Evolutionary conservation across 2,329 filamentous ascomycete species (phyloP).

Genomic region (Pseudogymnoascus sp.): DNA sequence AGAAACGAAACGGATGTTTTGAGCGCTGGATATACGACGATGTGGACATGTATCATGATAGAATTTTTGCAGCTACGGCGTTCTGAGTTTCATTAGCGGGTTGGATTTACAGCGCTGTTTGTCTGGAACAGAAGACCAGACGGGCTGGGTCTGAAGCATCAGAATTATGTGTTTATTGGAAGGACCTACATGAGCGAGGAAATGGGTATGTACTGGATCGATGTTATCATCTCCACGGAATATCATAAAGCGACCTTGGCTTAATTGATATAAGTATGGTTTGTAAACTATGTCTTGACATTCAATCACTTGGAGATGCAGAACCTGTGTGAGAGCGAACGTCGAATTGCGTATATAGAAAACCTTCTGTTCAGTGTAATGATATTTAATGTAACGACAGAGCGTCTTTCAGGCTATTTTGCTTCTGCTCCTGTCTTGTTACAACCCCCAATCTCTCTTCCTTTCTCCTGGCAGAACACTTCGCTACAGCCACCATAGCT

Average conservation of each 20-base stretch:
- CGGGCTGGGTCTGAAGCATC: not conserved
- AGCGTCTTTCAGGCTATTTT: not conserved
- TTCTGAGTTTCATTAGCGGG: not conserved
- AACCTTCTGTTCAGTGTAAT: not conserved
- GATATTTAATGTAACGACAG: not conserved
- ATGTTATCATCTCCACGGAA: not conserved
- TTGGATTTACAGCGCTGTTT: conserved; percentile 1
- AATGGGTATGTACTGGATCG: not conserved
- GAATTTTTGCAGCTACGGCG: not conserved
- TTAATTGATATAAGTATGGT: not conserved
- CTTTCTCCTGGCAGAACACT: not conserved
- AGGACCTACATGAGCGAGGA: not conserved
- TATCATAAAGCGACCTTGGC: not conserved
- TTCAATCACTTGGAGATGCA: not conserved
- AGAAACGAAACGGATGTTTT: not conserved
- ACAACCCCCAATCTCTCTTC: not conserved
- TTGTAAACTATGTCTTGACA: not conserved
- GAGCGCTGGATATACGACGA: not conserved
- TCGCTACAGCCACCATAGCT: not conserved
- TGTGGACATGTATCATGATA: not conserved
- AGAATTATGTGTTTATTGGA: not conserved
- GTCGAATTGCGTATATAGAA: not conserved
- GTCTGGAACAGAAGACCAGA: not conserved
- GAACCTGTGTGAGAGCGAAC: not conserved
- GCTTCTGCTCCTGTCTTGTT: not conserved